phyloP scores from a whole-genome alignment of 1,284 basidiomycete species.

The Cystobasidiaceae sp. region DNA sequence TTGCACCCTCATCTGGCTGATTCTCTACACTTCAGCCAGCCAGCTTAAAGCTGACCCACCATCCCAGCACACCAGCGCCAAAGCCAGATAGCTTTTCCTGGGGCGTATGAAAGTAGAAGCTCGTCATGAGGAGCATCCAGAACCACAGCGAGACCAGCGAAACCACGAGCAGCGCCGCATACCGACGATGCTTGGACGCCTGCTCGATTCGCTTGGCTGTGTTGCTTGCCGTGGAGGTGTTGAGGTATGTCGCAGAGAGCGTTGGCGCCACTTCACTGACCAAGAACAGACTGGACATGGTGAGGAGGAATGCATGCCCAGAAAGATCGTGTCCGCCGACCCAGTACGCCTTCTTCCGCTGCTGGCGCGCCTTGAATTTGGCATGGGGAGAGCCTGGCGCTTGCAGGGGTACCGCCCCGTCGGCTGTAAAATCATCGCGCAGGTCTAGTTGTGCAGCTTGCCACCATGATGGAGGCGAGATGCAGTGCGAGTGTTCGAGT shows the following conservation, averaged over 20 bases:
- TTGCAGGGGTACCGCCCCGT: too few relatives aligned
- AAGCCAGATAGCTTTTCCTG: slow-evolving; percentile 81
- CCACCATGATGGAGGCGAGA: slow-evolving; percentile 13
- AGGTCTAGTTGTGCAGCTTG: too few relatives aligned
- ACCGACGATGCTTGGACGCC: not conserved
- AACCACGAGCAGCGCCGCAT: slow-evolving; percentile 44
- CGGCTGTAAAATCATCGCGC: too few relatives aligned
- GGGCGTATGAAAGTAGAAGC: slow-evolving; percentile 84
- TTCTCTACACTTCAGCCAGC: not conserved
- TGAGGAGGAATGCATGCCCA: slow-evolving; percentile 88
- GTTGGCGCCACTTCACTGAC: slow-evolving; percentile 62
- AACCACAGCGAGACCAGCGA: slow-evolving; percentile 64
- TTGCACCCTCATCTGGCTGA: not conserved
- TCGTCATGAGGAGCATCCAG: slow-evolving; percentile 71
- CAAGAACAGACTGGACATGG: slow-evolving; percentile 73
- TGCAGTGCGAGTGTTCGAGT: slow-evolving; percentile 23
- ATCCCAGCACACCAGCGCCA: slow-evolving; percentile 28
- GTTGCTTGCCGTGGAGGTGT: not conserved
- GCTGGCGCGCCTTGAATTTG: too few relatives aligned
- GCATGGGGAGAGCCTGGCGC: too few relatives aligned
- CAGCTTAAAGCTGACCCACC: slow-evolving; percentile 22
- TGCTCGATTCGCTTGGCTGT: slow-evolving; percentile 7
- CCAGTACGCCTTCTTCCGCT: slow-evolving; percentile 36
- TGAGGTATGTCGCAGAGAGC: slow-evolving; percentile 32
- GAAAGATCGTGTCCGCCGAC: slow-evolving; percentile 86